Evolutionary conservation across 106 monocot genomes (phyloP).

Genomic region (Amphibolis antarctica): DNA sequence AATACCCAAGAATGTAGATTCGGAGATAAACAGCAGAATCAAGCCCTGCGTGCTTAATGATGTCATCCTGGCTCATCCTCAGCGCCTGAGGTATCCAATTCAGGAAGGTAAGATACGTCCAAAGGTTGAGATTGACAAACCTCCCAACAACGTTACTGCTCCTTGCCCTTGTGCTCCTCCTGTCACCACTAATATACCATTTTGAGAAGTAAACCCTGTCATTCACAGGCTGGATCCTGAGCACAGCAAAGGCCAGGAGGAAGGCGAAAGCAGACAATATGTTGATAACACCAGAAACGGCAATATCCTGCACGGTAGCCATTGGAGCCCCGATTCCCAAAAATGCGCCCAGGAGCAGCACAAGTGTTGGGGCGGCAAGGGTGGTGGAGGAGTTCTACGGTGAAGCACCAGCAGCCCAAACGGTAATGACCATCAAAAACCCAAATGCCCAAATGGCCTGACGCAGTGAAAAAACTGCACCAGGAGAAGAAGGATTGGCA

Average conservation of each 20-base stretch:
- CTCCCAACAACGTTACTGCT: constrained; percentile 24
- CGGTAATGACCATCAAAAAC: too few relatives aligned
- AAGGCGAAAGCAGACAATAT: constrained; percentile 51
- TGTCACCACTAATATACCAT: constrained; percentile 43
- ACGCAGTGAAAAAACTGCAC: background rate
- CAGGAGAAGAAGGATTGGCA: background rate
- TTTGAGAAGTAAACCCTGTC: constrained; percentile 82
- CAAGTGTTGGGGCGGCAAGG: background rate
- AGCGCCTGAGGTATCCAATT: constrained; percentile 84
- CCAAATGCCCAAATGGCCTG: background rate
- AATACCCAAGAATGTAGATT: constrained; percentile 96
- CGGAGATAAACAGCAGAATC: constrained; percentile 80
- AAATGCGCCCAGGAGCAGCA: background rate
- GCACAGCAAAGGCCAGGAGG: constrained; percentile 67
- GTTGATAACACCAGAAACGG: constrained; percentile 84
- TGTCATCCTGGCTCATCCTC: constrained; percentile 59
- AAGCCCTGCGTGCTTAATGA: constrained; percentile 82
- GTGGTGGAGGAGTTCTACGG: background rate
- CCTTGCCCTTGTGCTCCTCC: constrained; percentile 30
- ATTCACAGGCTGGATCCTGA: constrained; percentile 76
- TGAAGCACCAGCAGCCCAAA: background rate
- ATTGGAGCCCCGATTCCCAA: constrained; percentile 13
- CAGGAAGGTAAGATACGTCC: constrained; percentile 65
- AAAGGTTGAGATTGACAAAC: constrained; percentile 60
- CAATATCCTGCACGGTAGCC: constrained; percentile 75